Conservation (phyloP, 306 rosid species). For the Medicago ruthenica region DNA sequence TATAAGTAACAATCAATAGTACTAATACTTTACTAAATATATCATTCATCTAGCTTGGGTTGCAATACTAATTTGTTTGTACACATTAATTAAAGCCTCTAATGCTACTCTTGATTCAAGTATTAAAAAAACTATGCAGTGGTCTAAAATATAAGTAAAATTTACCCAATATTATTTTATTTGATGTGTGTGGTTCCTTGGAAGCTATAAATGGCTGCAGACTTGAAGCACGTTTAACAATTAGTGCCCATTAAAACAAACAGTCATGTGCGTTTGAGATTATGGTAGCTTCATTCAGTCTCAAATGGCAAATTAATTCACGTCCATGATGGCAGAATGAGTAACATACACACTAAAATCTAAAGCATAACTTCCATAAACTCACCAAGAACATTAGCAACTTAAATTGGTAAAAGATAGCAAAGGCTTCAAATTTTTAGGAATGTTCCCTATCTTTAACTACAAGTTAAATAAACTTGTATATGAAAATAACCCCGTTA, state of each 20-base stretch:
- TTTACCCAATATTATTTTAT: too few relatives aligned
- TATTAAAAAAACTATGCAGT: too few relatives aligned
- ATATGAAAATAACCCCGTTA: constrained; percentile 12
- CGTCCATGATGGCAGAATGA: not conserved
- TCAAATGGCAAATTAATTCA: not conserved
- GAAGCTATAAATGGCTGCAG: too few relatives aligned
- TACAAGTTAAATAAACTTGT: constrained; percentile 15
- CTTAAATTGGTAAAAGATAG: not conserved
- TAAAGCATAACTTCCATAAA: not conserved
- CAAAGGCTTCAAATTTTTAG: not conserved
- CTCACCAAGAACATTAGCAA: not conserved
- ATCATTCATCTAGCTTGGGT: too few relatives aligned
- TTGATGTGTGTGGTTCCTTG: too few relatives aligned
- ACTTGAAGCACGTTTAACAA: not conserved
- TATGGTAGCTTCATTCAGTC: not conserved
- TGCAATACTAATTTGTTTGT: too few relatives aligned
- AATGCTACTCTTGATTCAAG: too few relatives aligned
- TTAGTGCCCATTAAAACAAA: not conserved
- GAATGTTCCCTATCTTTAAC: constrained; percentile 8
- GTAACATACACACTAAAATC: too few relatives aligned
- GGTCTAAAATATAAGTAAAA: too few relatives aligned
- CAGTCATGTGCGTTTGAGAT: not conserved
- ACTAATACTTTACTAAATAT: too few relatives aligned
- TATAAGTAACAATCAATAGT: too few relatives aligned
- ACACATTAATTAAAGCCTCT: too few relatives aligned